These are phyloP conservation scores for Termitomyces sp. DNA, from an alignment of 768 basidiomycete genomes.

Conservation along the genomic window DNA sequence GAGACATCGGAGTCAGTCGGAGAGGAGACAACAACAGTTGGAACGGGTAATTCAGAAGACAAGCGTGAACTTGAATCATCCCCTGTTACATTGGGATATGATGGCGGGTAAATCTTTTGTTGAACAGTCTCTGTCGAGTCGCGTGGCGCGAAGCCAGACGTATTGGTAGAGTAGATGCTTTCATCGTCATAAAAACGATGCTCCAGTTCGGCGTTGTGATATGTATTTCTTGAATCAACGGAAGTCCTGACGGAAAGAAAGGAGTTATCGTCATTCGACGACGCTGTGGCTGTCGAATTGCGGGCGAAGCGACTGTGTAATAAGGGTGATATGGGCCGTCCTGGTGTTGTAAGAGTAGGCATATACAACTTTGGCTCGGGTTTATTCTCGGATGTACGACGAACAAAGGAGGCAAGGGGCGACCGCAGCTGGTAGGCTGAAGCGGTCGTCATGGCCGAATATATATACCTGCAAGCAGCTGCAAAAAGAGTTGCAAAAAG, in stretches of 20 bases:
- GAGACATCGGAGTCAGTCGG: constrained; percentile 20
- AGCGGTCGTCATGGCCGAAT: constrained; percentile 1
- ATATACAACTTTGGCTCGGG: constrained; percentile 10
- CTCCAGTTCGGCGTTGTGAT: constrained; percentile 24
- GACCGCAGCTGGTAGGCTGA: constrained; percentile 30
- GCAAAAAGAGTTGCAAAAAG: background rate
- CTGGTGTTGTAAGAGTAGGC: constrained; percentile 6
- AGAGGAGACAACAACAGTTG: constrained; percentile 51
- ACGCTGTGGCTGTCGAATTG: constrained; percentile 34
- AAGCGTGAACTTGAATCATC: background rate
- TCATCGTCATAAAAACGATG: constrained; percentile 32
- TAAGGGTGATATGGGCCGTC: constrained; percentile 29
- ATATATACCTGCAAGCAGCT: background rate
- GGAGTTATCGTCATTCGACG: constrained; percentile 30
- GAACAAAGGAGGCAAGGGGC: constrained; percentile 54
- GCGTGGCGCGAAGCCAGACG: constrained; percentile 23
- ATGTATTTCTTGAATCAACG: constrained; percentile 22
- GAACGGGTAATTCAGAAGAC: constrained; percentile 26
- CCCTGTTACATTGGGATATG: background rate
- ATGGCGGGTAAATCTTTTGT: background rate
- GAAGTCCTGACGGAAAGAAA: constrained; percentile 22
- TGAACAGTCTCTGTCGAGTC: constrained; percentile 23
- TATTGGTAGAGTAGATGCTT: constrained; percentile 34
- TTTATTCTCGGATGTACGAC: constrained; percentile 44
- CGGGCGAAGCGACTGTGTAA: constrained; percentile 43